A percentile compares a stretch with the other conserved stretches of the same genome.
phyloP scores from a whole-genome alignment of 2,329 filamentous ascomycete species.

The Penicillium sp. region DNA sequence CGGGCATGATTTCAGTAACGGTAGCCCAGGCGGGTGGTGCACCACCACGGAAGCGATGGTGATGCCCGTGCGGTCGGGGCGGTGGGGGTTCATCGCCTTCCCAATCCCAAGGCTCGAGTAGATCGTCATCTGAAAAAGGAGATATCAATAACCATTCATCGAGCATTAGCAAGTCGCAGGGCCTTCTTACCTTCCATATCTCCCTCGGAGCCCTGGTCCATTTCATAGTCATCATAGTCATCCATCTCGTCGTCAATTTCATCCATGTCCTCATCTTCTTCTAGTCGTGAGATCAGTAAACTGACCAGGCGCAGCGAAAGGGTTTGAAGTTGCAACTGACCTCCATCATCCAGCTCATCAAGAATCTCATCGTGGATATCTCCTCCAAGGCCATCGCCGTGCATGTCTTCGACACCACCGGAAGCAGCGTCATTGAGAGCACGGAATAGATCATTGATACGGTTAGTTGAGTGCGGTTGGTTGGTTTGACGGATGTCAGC shows the following conservation, averaged over 20 bases:
- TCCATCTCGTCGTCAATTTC: constrained; percentile 48
- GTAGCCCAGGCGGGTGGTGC: constrained; percentile 63
- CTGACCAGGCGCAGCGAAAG: neutral
- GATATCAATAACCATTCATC: constrained; percentile 31
- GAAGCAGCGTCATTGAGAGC: constrained; percentile 41
- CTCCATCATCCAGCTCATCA: constrained; percentile 61
- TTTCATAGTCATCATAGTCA: constrained; percentile 47
- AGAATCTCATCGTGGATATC: constrained; percentile 47
- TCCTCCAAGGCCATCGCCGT: constrained; percentile 49
- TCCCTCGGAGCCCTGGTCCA: constrained; percentile 44
- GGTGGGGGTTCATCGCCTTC: constrained; percentile 53
- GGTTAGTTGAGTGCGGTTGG: constrained; percentile 40
- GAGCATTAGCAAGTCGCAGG: neutral
- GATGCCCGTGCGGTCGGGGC: constrained; percentile 43
- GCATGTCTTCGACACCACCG: constrained; percentile 43
- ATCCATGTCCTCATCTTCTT: constrained; percentile 54
- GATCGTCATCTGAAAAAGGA: constrained; percentile 33
- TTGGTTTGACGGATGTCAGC: constrained; percentile 42
- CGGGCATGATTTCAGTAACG: constrained; percentile 58
- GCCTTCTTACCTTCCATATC: constrained; percentile 34
- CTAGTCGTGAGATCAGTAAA: constrained; percentile 47
- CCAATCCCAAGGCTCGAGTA: constrained; percentile 51
- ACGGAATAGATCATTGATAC: constrained; percentile 49
- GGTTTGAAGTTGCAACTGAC: constrained; percentile 32
- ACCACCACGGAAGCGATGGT: constrained; percentile 55